These are phyloP conservation scores for Microcyclosporella mali DNA, from an alignment of 2,329 filamentous ascomycete genomes.

Conservation along the genomic window DNA sequence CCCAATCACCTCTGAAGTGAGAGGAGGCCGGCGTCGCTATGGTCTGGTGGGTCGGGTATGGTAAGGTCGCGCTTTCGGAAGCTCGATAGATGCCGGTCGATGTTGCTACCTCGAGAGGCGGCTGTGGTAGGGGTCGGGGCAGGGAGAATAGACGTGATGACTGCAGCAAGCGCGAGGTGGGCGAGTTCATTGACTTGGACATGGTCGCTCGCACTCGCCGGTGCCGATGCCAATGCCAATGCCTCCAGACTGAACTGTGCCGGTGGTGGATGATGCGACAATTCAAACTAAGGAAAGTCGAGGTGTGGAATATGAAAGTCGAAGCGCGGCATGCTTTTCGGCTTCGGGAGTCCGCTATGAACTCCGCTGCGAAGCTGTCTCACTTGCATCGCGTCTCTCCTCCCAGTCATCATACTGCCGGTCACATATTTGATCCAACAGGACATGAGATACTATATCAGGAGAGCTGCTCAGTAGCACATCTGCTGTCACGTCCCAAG, in stretches of 20 bases:
- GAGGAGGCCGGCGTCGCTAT: conserved; percentile 72
- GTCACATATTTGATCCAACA: no score
- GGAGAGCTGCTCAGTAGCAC: no score
- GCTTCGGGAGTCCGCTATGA: no score
- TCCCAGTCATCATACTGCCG: no score
- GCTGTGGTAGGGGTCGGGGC: conserved; percentile 64
- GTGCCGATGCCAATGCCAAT: conserved; percentile 1
- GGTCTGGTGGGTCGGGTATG: conserved; percentile 75
- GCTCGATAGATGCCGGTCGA: conserved; percentile 45
- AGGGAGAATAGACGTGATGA: conserved; percentile 86
- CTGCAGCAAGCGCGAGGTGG: conserved; percentile 65
- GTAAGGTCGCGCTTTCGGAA: conserved; percentile 66
- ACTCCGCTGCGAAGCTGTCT: no score
- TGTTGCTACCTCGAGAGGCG: conserved; percentile 42
- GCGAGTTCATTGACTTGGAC: conserved; percentile 44
- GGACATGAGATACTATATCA: no score
- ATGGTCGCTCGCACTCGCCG: conserved; percentile 18
- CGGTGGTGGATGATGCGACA: not conserved
- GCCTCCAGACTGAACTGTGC: not conserved
- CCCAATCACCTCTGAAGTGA: conserved; percentile 78
- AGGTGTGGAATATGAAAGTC: no score
- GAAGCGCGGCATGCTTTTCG: no score
- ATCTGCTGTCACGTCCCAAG: no score
- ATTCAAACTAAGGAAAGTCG: no score
- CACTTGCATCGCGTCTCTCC: no score